Base-by-base conservation (phyloP, 495 filamentous ascomycete genomes). In the Penicillium alfredii region DNA sequence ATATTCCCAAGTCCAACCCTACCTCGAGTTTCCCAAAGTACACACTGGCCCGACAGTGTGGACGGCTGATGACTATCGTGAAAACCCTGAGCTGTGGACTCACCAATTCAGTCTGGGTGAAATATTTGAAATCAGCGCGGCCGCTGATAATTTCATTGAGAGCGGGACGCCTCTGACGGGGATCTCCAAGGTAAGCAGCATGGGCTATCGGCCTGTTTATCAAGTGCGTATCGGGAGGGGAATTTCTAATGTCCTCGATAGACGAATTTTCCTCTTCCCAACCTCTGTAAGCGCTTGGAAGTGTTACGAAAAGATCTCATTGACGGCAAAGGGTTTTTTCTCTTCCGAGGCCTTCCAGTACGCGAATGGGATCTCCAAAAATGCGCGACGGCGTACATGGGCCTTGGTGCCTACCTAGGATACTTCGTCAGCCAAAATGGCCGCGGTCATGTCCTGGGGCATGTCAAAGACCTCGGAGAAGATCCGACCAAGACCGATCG, bases 401-500 rank as follows among this genome's bases (percentile, higher is more conserved):
- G 86, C 20, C 63, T 92, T 6, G 84, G 85, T 5, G 78, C 81
- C 5, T 74, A 88, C 53, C 72, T 93, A 3, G 86, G 86, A 30
- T 86, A 89, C 59, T 84, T 86, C 45, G 72, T 88, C 23, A 82
- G 76, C 27, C 86, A 93, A 51, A 93, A 93, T 61, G 75, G 77
- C 8, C 73, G 72, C 30, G 86, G 86, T 14, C 86, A 90, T 53
- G 81, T 90, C 7, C 68, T 93, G 6, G 86, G 86, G 8, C 86
- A 93, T 55, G 86, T 90, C 54, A 86, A 90, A 57, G 84, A 90
- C 60, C 70, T 90, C 3, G 82, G 84, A 26, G 86, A 88, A 33
- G 83, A 93, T 56, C 64, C 80, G 11, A 76, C 69, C 6, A 73
- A 82, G 51, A 87, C 82, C 39, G 80, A 90, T 55, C 76, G 74